Conservation (phyloP, 2,329 filamentous ascomycete species). For the Ascochyta koolunga region DNA sequence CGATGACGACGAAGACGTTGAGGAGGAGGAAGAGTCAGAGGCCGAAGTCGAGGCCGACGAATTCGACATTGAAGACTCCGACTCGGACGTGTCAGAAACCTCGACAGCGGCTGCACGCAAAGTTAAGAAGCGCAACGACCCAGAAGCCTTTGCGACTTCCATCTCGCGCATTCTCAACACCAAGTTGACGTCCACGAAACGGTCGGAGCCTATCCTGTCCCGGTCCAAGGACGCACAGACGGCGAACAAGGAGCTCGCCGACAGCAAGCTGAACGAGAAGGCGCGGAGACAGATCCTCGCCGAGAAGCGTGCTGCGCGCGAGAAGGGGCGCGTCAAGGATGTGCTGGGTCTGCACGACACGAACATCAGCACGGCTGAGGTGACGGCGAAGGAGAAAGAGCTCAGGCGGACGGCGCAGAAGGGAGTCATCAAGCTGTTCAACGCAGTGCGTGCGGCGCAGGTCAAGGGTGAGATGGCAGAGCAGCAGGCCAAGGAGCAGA, state of each 20-base stretch:
- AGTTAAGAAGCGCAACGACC: conserved; percentile 89
- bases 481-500: conserved; percentile 70
- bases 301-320: conserved; percentile 77
- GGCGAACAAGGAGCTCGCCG: conserved; percentile 73
- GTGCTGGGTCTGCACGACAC: conserved; percentile 71
- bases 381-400: conserved; percentile 74
- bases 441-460: conserved; percentile 90
- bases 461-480: conserved; percentile 83
- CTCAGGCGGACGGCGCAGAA: conserved; percentile 87
- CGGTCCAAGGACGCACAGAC: conserved; percentile 77
- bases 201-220: conserved; percentile 88
- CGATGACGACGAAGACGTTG: conserved; percentile 25
- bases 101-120: conserved; percentile 44
- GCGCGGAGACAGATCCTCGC: conserved; percentile 79
- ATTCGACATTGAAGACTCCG: conserved; percentile 40
- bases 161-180: conserved; percentile 91
- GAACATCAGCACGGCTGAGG: conserved; percentile 55
- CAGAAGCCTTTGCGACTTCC: conserved; percentile 86
- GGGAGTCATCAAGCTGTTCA: conserved; percentile 95
- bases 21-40: conserved; percentile 48
- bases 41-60: conserved; percentile 47
- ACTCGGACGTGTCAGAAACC: conserved; percentile 40
- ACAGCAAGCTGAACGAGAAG: conserved; percentile 80
- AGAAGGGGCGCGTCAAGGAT: conserved; percentile 88
- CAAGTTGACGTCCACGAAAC: conserved; percentile 81